A percentile compares a stretch with the other conserved stretches of the same genome.
These are phyloP conservation scores for Pseudogymnoascus sp. DNA, from an alignment of 2,329 filamentous ascomycete genomes.

Conservation along the genomic window DNA sequence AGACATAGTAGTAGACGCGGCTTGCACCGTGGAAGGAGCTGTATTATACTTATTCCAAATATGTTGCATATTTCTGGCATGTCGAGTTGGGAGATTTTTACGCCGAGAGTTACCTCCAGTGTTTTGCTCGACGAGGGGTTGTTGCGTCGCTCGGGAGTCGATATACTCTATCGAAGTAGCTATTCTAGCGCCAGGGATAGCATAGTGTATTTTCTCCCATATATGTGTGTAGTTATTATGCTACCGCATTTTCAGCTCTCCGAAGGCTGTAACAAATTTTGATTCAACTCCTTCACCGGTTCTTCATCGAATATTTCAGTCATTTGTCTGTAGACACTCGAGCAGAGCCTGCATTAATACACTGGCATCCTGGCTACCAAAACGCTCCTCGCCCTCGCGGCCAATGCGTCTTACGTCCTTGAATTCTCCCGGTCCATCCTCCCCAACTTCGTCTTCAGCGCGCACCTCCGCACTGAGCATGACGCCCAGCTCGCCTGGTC, in stretches of 20 bases:
- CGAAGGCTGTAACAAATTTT: no score
- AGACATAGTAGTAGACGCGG: neutral
- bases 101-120: no score
- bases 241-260: no score
- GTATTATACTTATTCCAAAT: neutral
- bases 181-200: no score
- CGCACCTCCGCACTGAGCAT: conserved; percentile 22
- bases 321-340: conserved; percentile 11
- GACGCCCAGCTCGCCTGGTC: conserved; percentile 20
- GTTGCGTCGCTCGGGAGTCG: no score
- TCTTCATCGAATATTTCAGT: conserved; percentile 12
- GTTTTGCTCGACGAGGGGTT: no score
- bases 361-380: neutral
- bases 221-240: no score
- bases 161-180: no score
- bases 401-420: conserved; percentile 9
- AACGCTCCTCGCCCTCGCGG: neutral
- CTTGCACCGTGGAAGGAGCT: neutral
- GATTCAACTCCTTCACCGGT: no score
- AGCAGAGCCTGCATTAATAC: neutral
- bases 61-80: no score
- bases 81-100: no score
- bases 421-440: conserved; percentile 12
- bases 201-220: no score
- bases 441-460: conserved; percentile 17